Conservation (phyloP, 2,329 filamentous ascomycete genomes). For the Penicillium sp. region DNA sequence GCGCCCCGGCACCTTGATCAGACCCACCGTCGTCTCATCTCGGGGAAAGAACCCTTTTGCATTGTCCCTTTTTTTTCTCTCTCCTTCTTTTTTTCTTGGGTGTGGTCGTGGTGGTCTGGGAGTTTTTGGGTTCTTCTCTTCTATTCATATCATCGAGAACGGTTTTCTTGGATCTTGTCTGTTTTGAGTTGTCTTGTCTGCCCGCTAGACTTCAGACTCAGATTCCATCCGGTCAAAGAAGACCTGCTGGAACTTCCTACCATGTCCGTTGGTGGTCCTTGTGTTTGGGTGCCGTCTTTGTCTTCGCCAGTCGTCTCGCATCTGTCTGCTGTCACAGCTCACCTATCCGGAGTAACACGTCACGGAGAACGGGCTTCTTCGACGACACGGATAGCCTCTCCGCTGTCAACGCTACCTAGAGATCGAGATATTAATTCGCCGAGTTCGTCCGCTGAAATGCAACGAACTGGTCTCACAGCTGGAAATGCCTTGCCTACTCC, state of each 20-base stretch:
- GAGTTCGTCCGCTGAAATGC: constrained; percentile 29
- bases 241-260: constrained; percentile 24
- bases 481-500: constrained; percentile 34
- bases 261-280: constrained; percentile 45
- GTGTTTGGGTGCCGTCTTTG: constrained; percentile 41
- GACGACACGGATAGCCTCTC: constrained; percentile 26
- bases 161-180: background rate
- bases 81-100: constrained; percentile 8
- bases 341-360: constrained; percentile 33
- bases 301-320: constrained; percentile 37
- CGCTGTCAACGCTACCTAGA: constrained; percentile 28
- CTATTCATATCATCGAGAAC: background rate
- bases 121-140: constrained; percentile 4
- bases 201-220: background rate
- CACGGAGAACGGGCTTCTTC: constrained; percentile 32
- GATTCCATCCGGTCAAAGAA: constrained; percentile 5
- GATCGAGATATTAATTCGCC: constrained; percentile 27
- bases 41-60: constrained; percentile 20
- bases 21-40: constrained; percentile 36
- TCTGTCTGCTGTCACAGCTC: constrained; percentile 35
- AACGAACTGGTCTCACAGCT: constrained; percentile 32
- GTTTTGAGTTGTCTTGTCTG: constrained; percentile 1
- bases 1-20: constrained; percentile 34
- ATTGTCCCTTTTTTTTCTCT: constrained; percentile 10
- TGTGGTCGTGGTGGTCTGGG: constrained; percentile 12